phyloP scores from a whole-genome alignment of 2,329 filamentous ascomycete species.

The Neoarthrinium moseri region DNA sequence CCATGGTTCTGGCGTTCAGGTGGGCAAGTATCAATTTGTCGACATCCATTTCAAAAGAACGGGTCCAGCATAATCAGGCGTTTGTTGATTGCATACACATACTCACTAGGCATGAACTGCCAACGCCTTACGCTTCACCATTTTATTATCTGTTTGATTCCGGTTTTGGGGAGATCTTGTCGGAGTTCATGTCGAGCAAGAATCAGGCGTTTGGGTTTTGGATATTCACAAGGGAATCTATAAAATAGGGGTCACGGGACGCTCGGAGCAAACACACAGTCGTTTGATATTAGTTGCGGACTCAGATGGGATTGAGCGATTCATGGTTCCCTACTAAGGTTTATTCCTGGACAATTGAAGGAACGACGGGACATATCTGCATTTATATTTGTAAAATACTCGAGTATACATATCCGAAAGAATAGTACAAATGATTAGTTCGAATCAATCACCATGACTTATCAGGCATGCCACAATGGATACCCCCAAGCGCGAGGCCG shows the following conservation, averaged over 20 bases:
- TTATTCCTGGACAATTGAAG: no score
- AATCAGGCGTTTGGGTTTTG: not conserved
- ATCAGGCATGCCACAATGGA: no score
- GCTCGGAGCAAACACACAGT: no score
- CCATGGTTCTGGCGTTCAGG: conserved; percentile 6
- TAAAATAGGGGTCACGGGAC: no score
- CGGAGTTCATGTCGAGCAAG: not conserved
- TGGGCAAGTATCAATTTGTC: not conserved
- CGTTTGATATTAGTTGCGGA: no score
- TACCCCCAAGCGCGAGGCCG: no score
- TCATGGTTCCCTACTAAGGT: no score
- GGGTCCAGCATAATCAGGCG: not conserved
- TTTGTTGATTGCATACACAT: conserved; percentile 1
- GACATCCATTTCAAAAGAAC: not conserved
- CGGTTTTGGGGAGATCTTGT: not conserved
- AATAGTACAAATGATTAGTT: no score
- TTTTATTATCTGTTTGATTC: not conserved
- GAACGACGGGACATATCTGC: no score
- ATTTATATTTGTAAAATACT: not conserved
- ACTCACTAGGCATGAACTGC: conserved; percentile 7
- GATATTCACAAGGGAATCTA: no score
- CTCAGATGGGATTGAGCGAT: no score
- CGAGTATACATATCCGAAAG: not conserved
- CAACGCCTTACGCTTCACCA: not conserved
- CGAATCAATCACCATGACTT: no score